Evolutionary conservation across 345 rosid species (phyloP), one percentile per base, ranked within the genome.

Genomic region (Aegle marmelos): DNA sequence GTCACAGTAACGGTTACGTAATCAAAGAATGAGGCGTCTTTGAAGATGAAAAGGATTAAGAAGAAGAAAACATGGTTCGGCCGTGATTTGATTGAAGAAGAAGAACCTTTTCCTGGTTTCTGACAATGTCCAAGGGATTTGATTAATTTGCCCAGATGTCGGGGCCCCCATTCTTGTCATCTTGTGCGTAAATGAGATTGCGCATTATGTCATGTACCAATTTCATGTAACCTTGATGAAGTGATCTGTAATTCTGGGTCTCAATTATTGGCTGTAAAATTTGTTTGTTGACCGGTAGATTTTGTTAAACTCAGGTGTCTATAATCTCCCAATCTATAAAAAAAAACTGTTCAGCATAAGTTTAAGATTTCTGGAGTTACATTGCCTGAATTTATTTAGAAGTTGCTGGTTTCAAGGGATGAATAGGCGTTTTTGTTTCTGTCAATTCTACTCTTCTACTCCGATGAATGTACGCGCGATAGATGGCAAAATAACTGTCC

Each of bases 51-150:
- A 0, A 89, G 39, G 80, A 90, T 93, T 75, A 90, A 83, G 77
- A 86, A 85, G 94, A 93, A 87, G 79, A 90, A 83, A 39, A 39
- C 39, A 71, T 13, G 88, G 79, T 9, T 82, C 75, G 0, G 78
- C 61, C 7, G 94, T n/a, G n/a, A n/a, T n/a, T n/a, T n/a, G n/a
- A n/a, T n/a, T n/a, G n/a, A n/a, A n/a, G n/a, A n/a, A n/a, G n/a
- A n/a, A n/a, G n/a, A n/a, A n/a, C 90, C 30, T 82, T 92, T 16
- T 80, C 90, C 0, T 81, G 85, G 83, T 91, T 91, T 79, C 91
- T 91, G 63, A 91, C 79, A 83, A 94, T 90, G 98, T 82, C 97
- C 74, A 91, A 92, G 98, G 97, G 68, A 81, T 78, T 72, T 95
- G 98, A 95, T 93, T 82, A 86, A 75, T 59, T 50, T 39, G 28